Evolutionary conservation across 805 yeast species (phyloP).

Genomic region (Suhomyces pyralidae): DNA sequence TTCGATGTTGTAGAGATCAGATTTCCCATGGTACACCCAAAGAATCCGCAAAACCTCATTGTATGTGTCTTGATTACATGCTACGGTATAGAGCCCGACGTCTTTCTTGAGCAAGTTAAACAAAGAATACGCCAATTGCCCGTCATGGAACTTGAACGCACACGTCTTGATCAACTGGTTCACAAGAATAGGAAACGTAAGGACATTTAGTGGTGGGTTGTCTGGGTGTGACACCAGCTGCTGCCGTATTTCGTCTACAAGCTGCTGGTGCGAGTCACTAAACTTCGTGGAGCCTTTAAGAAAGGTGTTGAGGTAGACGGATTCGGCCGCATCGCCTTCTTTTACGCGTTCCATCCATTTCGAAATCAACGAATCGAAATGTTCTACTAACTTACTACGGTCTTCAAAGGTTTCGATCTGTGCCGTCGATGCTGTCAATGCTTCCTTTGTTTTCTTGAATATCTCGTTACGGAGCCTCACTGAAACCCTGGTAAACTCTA

Average conservation of each 20-base stretch:
- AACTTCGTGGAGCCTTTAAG: conserved; percentile 12
- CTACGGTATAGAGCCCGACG: conserved; percentile 28
- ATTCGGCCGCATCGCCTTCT: conserved; percentile 5
- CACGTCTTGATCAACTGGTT: conserved; percentile 27
- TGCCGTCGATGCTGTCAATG: conserved; percentile 21
- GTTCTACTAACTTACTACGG: conserved; percentile 14
- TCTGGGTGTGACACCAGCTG: conserved; percentile 17
- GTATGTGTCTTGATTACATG: conserved; percentile 41
- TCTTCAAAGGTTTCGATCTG: conserved; percentile 16
- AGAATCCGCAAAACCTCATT: conserved; percentile 34
- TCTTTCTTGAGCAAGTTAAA: conserved; percentile 36
- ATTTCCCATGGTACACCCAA: conserved; percentile 40
- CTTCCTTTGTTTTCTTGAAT: conserved; percentile 13
- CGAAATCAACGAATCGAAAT: conserved; percentile 13
- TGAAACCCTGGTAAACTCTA: conserved; percentile 9
- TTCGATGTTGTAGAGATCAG: conserved; percentile 34
- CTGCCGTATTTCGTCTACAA: conserved; percentile 14
- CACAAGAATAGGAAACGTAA: conserved; percentile 36
- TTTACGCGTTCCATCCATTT: conserved; percentile 11
- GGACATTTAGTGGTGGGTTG: conserved; percentile 27
- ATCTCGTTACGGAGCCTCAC: conserved; percentile 12
- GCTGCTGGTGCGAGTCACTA: conserved; percentile 16
- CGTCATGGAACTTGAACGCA: conserved; percentile 28
- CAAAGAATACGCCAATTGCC: conserved; percentile 33
- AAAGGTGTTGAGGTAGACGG: conserved; percentile 13